Evolutionary conservation across 306 rosid species (phyloP).

Genomic region (Rosa multiflora): DNA sequence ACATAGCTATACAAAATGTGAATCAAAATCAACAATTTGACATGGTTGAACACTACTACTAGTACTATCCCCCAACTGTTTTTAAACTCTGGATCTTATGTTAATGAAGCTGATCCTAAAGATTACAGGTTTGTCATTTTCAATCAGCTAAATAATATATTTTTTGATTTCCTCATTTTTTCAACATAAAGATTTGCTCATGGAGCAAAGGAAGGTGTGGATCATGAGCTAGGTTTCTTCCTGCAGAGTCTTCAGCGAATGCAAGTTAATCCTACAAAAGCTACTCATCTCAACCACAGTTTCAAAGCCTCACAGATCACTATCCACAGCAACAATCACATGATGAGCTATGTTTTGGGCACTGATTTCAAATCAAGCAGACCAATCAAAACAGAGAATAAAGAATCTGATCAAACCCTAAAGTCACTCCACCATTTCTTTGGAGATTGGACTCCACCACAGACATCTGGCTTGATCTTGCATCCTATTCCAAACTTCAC

Average conservation of each 20-base stretch:
- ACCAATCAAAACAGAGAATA: constrained; percentile 49
- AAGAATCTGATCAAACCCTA: constrained; percentile 49
- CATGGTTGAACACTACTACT: neutral
- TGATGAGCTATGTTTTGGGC: constrained; percentile 61
- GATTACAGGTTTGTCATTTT: constrained; percentile 56
- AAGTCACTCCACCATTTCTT: constrained; percentile 89
- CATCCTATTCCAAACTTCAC: constrained; percentile 72
- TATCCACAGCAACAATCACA: constrained; percentile 17
- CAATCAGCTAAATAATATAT: neutral
- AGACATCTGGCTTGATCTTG: constrained; percentile 92
- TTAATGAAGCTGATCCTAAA: constrained; percentile 44
- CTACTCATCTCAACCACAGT: constrained; percentile 51
- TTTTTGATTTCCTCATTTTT: constrained; percentile 20
- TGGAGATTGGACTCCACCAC: constrained; percentile 83
- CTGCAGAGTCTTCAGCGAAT: constrained; percentile 57
- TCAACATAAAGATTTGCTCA: neutral
- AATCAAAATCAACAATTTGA: neutral
- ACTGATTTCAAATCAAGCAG: constrained; percentile 78
- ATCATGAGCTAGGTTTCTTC: constrained; percentile 70
- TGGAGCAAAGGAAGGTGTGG: constrained; percentile 68
- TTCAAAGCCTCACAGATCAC: constrained; percentile 39
- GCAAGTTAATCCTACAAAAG: constrained; percentile 51
- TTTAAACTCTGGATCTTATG: constrained; percentile 55
- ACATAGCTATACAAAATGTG: neutral
- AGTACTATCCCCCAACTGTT: constrained; percentile 38